These are phyloP conservation scores for Crepidotus variabilis DNA, from an alignment of 768 basidiomycete species.

Conservation along the genomic window DNA sequence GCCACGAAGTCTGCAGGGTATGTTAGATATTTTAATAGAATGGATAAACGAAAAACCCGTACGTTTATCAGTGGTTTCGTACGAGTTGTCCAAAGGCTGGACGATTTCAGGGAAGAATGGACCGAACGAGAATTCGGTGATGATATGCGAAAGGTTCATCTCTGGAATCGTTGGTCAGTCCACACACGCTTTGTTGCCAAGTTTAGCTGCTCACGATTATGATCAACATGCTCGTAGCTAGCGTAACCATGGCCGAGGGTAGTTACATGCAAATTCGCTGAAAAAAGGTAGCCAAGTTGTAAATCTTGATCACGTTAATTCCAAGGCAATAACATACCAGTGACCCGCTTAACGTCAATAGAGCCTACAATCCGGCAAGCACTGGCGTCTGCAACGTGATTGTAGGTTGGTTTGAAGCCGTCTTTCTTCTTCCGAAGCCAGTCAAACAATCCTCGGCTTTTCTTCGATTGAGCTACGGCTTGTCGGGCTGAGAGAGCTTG, in stretches of 20 bases:
- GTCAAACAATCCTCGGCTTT: constrained; percentile 70
- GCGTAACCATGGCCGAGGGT: constrained; percentile 94
- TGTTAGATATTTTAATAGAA: background rate
- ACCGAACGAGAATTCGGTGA: constrained; percentile 96
- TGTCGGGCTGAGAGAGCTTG: constrained; percentile 62
- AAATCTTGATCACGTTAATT: background rate
- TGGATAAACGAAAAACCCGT: constrained; percentile 2
- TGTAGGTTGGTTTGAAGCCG: constrained; percentile 69
- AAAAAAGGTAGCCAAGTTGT: background rate
- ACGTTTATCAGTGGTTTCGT: constrained; percentile 71
- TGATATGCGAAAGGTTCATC: constrained; percentile 96
- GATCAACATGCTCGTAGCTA: constrained; percentile 83
- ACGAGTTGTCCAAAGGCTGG: constrained; percentile 91
- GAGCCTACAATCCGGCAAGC: constrained; percentile 89
- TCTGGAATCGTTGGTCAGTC: constrained; percentile 37
- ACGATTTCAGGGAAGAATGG: constrained; percentile 93
- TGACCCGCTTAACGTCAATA: constrained; percentile 83
- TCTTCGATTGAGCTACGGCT: constrained; percentile 68
- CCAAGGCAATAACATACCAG: constrained; percentile 42
- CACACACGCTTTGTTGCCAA: background rate
- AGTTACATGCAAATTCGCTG: constrained; percentile 91
- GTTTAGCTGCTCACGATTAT: constrained; percentile 55
- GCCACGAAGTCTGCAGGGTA: constrained; percentile 67
- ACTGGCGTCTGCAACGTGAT: constrained; percentile 60
- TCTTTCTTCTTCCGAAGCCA: constrained; percentile 38